Evolutionary conservation across 768 basidiomycete species (phyloP), one percentile per base, ranked within the genome.

Genomic region (Suillus alpinus): DNA sequence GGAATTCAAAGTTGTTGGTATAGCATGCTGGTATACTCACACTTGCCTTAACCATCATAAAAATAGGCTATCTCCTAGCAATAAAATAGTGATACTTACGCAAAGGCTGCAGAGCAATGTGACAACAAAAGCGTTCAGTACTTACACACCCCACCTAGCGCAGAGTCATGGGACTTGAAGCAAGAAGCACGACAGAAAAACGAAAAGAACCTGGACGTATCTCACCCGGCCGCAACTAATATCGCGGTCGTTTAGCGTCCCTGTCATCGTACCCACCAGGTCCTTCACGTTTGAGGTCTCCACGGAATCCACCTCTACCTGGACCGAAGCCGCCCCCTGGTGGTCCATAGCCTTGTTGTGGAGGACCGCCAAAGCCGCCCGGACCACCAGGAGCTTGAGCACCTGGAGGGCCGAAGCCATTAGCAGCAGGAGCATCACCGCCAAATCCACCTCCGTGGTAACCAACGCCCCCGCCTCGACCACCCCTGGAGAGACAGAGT

Each of bases 211-310:
- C 65, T 62, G 65, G 62, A 60, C 57, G 66, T 68, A 65, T 76
- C 69, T 67, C 71, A 71, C 71, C 69, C 70, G 67, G 73, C 71
- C 72, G 68, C 73, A 69, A 66, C 81, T 85, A 93, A 76, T 90
- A 92, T 70, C 92, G 84, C 69, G 88, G 86, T 70, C 92, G 88
- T 76, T 94, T 94, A 37, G 81, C 68, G 66, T 92, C 91, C 66
- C 91, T 84, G 74, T 93, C 91, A 70, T 93, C 91, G 74, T 82
- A 90, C 74, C 87, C 87, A 77, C 87, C 86, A 57, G 87, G 82
- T 66, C 83, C 85, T 70, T 82, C 82, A 65, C 91, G 85, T 76
- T 92, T 92, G 78, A 91, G 86, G 70, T 88, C 88, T 40, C 83
- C 83, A 63, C 87, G 85, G 73, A 82, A 85, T 58, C 85, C 85